A percentile compares a stretch with the other conserved stretches of the same genome.
phyloP scores from a whole-genome alignment of 345 rosid genomes.

The Populus davidiana region DNA sequence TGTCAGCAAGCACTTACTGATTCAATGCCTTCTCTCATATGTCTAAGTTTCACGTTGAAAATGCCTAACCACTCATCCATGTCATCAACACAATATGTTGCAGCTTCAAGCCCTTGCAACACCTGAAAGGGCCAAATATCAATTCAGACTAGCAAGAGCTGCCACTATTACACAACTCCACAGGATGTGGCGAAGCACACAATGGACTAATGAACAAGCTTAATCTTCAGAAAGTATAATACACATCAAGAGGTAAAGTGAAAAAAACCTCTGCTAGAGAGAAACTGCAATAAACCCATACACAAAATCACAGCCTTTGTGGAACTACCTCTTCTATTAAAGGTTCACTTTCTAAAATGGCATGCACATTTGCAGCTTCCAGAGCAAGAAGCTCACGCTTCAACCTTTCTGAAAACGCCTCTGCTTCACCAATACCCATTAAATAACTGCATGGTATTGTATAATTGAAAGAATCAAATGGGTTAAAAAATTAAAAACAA shows the following conservation, averaged over 20 bases:
- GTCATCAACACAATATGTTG: constrained; percentile 88
- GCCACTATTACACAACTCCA: not conserved
- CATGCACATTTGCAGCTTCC: constrained; percentile 99
- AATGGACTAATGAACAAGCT: not conserved
- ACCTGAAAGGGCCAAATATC: constrained; percentile 54
- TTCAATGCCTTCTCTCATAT: constrained; percentile 97
- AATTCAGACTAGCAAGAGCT: not conserved
- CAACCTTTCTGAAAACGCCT: constrained; percentile 96
- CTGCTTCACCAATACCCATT: constrained; percentile 98
- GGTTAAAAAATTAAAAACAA: not conserved
- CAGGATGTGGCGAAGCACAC: not conserved
- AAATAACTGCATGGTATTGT: constrained; percentile 62
- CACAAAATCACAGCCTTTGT: not conserved
- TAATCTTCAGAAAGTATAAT: not conserved
- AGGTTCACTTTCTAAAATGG: constrained; percentile 95
- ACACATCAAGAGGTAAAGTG: not conserved
- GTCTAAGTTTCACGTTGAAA: constrained; percentile 95
- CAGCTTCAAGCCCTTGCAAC: constrained; percentile 90
- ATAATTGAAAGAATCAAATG: constrained; percentile 8
- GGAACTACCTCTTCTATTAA: constrained; percentile 73
- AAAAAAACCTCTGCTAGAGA: not conserved
- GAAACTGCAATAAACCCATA: not conserved
- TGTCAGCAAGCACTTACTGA: constrained; percentile 51
- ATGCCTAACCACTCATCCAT: constrained; percentile 99
- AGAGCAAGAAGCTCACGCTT: constrained; percentile 96